These are phyloP conservation scores for Cystobasidium sp. DNA, from an alignment of 1,284 basidiomycete species.

Conservation along the genomic window DNA sequence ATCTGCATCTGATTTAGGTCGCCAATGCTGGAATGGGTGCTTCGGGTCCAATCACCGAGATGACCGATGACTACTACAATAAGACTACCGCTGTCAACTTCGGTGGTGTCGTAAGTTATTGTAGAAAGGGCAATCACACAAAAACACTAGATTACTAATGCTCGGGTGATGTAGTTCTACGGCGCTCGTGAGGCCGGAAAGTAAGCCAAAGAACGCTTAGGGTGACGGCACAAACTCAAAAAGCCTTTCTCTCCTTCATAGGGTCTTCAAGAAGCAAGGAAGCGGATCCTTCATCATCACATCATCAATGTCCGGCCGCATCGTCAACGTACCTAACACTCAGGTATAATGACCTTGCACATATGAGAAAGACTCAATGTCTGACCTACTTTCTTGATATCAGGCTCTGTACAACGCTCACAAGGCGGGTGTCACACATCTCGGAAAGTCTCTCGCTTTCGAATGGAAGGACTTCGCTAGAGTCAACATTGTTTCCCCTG, in stretches of 20 bases:
- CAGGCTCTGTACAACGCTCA: conserved; percentile 55
- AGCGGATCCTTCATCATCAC: conserved; percentile 55
- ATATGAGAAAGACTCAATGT: conserved; percentile 40
- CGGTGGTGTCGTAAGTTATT: conserved; percentile 29
- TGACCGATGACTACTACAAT: conserved; percentile 51
- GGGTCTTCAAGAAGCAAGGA: conserved; percentile 55
- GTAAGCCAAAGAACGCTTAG: conserved; percentile 45
- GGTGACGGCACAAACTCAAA: conserved; percentile 46
- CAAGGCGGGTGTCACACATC: conserved; percentile 54
- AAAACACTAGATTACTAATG: background rate
- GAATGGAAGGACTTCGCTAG: conserved; percentile 56
- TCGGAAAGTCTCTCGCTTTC: conserved; percentile 54
- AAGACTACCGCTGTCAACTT: conserved; percentile 53
- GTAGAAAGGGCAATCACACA: background rate
- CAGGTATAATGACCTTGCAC: conserved; percentile 8
- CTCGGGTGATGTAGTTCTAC: conserved; percentile 18
- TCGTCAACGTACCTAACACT: conserved; percentile 54
- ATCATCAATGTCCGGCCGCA: conserved; percentile 54
- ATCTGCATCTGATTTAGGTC: conserved; percentile 3
- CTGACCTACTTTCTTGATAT: background rate
- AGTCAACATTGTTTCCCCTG: conserved; percentile 56
- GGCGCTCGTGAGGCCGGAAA: conserved; percentile 43
- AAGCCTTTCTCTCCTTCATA: conserved; percentile 38
- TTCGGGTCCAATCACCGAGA: conserved; percentile 43
- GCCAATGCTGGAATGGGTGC: conserved; percentile 45